A percentile compares a stretch with the other conserved stretches of the same genome.
Evolutionary conservation across 805 yeast species (phyloP).

Genomic region (Nakazawaea peltata): DNA sequence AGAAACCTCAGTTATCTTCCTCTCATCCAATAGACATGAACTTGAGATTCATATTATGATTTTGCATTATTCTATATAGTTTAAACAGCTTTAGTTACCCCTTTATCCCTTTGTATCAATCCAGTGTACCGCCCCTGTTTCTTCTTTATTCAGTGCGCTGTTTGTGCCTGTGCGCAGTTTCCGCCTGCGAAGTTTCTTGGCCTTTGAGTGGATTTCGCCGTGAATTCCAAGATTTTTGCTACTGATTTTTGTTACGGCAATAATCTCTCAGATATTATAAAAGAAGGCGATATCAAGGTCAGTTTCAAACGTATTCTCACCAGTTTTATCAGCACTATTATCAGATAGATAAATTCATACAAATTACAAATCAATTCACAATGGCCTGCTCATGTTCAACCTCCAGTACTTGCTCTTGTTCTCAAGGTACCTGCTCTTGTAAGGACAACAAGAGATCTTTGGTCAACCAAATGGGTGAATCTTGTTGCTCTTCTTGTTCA

Average conservation of each 20-base stretch:
- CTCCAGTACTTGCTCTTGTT: constrained; percentile 4
- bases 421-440: constrained; percentile 5
- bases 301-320: no score
- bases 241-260: no score
- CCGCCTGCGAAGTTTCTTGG: no score
- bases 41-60: constrained; percentile 20
- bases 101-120: not conserved
- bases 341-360: no score
- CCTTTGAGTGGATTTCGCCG: no score
- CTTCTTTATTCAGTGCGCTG: no score
- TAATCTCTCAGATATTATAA: no score
- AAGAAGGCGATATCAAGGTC: no score
- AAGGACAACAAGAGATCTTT: constrained; percentile 7
- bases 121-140: not conserved
- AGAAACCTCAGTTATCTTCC: constrained; percentile 75
- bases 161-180: no score
- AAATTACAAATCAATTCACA: no score
- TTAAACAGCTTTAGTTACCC: not conserved
- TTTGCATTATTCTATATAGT: not conserved
- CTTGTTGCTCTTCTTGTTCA: constrained; percentile 6
- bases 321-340: no score
- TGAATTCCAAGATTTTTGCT: no score
- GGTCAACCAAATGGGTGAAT: constrained; percentile 1
- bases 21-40: constrained; percentile 73
- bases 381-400: constrained; percentile 10